These are phyloP conservation scores for Coccomyxa subellipsoidea DNA, from an alignment of 163 green algal species.

Conservation along the genomic window DNA sequence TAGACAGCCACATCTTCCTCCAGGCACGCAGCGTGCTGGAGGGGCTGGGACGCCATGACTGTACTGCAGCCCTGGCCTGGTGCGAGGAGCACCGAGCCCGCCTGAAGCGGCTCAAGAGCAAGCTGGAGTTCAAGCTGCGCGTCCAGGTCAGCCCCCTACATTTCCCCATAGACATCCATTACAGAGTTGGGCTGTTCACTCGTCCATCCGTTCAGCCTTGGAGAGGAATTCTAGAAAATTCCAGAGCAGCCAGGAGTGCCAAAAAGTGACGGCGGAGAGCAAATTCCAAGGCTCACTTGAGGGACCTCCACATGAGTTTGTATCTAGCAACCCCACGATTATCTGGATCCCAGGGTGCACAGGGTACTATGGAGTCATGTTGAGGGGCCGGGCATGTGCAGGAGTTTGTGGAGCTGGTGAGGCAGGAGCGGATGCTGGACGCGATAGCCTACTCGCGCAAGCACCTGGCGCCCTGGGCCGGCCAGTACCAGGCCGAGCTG, in stretches of 20 bases:
- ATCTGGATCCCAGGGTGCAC: no score
- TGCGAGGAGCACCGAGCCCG: conserved; percentile 61
- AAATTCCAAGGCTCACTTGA: no score
- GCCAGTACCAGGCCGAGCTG: conserved; percentile 69
- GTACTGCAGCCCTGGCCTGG: conserved; percentile 74
- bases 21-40: conserved; percentile 56
- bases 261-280: no score
- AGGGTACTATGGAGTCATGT: neutral
- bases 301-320: no score
- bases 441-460: conserved; percentile 79
- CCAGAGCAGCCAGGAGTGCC: no score
- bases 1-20: conserved; percentile 80
- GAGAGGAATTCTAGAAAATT: no score
- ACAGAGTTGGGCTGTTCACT: no score
- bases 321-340: no score
- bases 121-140: conserved; percentile 84
- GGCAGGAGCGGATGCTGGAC: conserved; percentile 43
- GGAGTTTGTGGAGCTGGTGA: conserved; percentile 94
- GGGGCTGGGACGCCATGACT: conserved; percentile 61
- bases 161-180: neutral
- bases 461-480: conserved; percentile 75
- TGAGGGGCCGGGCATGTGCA: conserved; percentile 24
- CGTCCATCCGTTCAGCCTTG: no score
- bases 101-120: conserved; percentile 76
- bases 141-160: conserved; percentile 43